Evolutionary conservation across 345 rosid species (phyloP).

Genomic region (Nasturtium officinale): DNA sequence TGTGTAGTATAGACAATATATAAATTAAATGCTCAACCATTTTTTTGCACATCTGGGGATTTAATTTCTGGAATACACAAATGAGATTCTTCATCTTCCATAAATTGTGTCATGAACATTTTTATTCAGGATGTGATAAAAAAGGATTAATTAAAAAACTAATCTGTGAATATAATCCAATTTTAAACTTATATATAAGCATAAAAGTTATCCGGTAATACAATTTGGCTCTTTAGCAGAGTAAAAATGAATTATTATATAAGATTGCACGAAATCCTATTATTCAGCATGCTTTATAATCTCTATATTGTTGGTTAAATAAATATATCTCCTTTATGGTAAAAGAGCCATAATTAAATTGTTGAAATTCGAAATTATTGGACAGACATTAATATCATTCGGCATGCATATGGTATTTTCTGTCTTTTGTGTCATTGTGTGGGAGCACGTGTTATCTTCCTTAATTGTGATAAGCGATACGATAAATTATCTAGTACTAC

Average conservation of each 20-base stretch:
- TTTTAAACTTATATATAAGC: too few species aligned
- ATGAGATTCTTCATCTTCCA: too few species aligned
- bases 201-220: too few species aligned
- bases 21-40: too few species aligned
- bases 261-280: slow-evolving; percentile 11
- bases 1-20: too few species aligned
- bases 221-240: too few species aligned
- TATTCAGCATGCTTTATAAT: slow-evolving; percentile 7
- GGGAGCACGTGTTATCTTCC: slow-evolving; percentile 24
- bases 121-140: too few species aligned
- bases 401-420: slow-evolving; percentile 32
- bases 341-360: slow-evolving; percentile 12
- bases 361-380: slow-evolving; percentile 29
- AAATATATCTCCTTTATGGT: not conserved
- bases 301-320: not conserved
- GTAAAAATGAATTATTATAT: slow-evolving; percentile 4
- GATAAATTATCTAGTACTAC: not conserved
- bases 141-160: too few species aligned
- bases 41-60: too few species aligned
- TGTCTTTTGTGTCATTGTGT: slow-evolving; percentile 25
- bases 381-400: slow-evolving; percentile 34
- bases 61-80: too few species aligned
- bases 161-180: too few species aligned
- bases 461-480: slow-evolving; percentile 11
- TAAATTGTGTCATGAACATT: too few species aligned